These are phyloP conservation scores for Sclerotinia spermophila DNA, from an alignment of 2,329 filamentous ascomycete species.

Conservation along the genomic window DNA sequence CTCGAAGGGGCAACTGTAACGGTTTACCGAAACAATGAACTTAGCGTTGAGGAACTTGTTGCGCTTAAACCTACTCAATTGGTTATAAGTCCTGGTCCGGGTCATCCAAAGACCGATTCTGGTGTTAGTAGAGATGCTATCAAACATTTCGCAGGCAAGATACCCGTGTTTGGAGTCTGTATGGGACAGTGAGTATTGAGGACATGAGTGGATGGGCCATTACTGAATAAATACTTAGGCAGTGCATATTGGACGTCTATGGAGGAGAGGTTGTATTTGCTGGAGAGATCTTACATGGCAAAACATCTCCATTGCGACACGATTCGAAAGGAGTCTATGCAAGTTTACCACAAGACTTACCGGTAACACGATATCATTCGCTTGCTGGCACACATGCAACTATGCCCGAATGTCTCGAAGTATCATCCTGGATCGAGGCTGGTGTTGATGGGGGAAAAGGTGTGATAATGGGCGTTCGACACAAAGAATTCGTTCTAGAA, in stretches of 20 bases:
- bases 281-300: constrained; percentile 94
- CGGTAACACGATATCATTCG: constrained; percentile 94
- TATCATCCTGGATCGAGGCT: constrained; percentile 82
- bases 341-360: constrained; percentile 72
- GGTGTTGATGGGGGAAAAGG: constrained; percentile 72
- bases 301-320: constrained; percentile 87
- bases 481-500: constrained; percentile 88
- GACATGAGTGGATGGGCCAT: neutral
- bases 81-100: constrained; percentile 91
- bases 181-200: constrained; percentile 77
- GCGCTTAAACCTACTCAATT: constrained; percentile 85
- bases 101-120: constrained; percentile 86
- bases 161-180: constrained; percentile 94
- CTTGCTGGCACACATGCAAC: constrained; percentile 88
- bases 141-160: constrained; percentile 85
- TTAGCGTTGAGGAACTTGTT: constrained; percentile 79
- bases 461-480: constrained; percentile 94
- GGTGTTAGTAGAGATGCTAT: constrained; percentile 93
- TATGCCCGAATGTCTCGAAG: constrained; percentile 78
- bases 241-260: constrained; percentile 94
- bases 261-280: constrained; percentile 89
- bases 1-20: constrained; percentile 91
- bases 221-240: constrained; percentile 46
- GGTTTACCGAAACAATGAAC: constrained; percentile 89
- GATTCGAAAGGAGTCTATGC: constrained; percentile 90